Conservation (phyloP, 352 stramenopile genomes). For the Phytophthora lateralis region DNA sequence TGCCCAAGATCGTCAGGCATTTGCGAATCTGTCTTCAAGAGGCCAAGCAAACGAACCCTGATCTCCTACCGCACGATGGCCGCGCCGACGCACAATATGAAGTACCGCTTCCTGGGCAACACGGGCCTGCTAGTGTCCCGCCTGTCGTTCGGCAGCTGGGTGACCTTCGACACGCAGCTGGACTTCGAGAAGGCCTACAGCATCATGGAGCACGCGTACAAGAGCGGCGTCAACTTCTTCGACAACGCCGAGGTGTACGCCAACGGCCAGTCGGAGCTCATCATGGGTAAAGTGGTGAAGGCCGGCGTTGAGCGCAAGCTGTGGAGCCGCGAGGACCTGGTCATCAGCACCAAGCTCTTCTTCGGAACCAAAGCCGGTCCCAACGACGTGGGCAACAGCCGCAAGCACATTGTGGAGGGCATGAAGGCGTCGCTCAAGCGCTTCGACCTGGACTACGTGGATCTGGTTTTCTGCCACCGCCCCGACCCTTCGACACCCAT, state of each 20-base stretch:
- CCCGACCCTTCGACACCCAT: slow-evolving; percentile 65
- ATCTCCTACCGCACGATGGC: background rate
- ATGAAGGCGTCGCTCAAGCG: slow-evolving; percentile 64
- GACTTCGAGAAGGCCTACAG: slow-evolving; percentile 62
- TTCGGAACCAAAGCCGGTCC: slow-evolving; percentile 44
- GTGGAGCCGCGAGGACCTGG: slow-evolving; percentile 57
- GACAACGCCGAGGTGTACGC: slow-evolving; percentile 69
- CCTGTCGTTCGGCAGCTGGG: slow-evolving; percentile 58
- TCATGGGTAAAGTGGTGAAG: slow-evolving; percentile 66
- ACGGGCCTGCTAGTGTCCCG: slow-evolving; percentile 50
- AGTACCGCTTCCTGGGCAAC: slow-evolving; percentile 65
- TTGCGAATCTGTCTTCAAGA: slow-evolving; percentile 41
- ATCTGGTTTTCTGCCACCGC: slow-evolving; percentile 75
- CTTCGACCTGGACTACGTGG: slow-evolving; percentile 61
- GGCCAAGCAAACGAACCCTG: background rate
- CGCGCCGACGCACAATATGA: slow-evolving; percentile 46
- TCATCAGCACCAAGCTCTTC: slow-evolving; percentile 76
- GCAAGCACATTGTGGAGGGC: slow-evolving; percentile 65
- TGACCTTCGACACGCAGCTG: slow-evolving; percentile 55
- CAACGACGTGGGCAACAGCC: slow-evolving; percentile 43
- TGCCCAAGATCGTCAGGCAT: slow-evolving; percentile 1
- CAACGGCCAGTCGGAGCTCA: slow-evolving; percentile 51
- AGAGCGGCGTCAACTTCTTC: slow-evolving; percentile 72
- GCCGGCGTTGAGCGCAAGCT: slow-evolving; percentile 46
- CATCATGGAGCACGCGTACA: slow-evolving; percentile 66